Conservation (phyloP, 192 early-diverging fungal genomes). For the Kappamyces sp. region DNA sequence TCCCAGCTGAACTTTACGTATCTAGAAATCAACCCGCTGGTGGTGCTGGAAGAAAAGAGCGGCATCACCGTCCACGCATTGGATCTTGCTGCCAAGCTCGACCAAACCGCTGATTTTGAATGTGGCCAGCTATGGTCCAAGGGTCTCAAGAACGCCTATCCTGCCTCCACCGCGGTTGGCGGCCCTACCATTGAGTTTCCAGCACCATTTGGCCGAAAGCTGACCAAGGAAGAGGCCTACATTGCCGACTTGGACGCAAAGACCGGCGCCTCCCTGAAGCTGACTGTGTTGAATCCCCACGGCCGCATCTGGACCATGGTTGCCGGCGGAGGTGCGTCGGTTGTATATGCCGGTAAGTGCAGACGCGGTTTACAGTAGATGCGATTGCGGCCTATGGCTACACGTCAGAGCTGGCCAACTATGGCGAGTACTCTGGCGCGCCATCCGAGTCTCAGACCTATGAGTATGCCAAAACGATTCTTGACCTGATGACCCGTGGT, state of each 20-base stretch:
- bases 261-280: constrained; percentile 97
- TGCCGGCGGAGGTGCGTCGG: constrained; percentile 97
- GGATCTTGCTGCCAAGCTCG: constrained; percentile 96
- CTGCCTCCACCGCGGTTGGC: constrained; percentile 47
- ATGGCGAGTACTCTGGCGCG: constrained; percentile 99
- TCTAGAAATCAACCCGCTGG: constrained; percentile 98
- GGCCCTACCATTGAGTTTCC: constrained; percentile 94
- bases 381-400: constrained; percentile 96
- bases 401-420: constrained; percentile 94
- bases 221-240: constrained; percentile 96
- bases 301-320: constrained; percentile 99
- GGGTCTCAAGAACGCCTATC: constrained; percentile 61
- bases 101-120: constrained; percentile 98
- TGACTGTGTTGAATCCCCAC: constrained; percentile 91
- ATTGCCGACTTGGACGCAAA: constrained; percentile 96
- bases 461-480: constrained; percentile 97
- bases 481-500: constrained; percentile 96
- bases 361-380: constrained; percentile 36
- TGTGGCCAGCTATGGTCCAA: constrained; percentile 93
- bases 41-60: constrained; percentile 69
- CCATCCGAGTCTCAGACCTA: constrained; percentile 99
- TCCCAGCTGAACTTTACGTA: constrained; percentile 97
- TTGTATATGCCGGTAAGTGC: constrained; percentile 69
- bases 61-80: constrained; percentile 73
- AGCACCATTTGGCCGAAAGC: constrained; percentile 94